Evolutionary conservation across 2,329 filamentous ascomycete species (phyloP), one percentile per base, ranked within the genome.

Genomic region (Colletotrichum chrysophilum): DNA sequence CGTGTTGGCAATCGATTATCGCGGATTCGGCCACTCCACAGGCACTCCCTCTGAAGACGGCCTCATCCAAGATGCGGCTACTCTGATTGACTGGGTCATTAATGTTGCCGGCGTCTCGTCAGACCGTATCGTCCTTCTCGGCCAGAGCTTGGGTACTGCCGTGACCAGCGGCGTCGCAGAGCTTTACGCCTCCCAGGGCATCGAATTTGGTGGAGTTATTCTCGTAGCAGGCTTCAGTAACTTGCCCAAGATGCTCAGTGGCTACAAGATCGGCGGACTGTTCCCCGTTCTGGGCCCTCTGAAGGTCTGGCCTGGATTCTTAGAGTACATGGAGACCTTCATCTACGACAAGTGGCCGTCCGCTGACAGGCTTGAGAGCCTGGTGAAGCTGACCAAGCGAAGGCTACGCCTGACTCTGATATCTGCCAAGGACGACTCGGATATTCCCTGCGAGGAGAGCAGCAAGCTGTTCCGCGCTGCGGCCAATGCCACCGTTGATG

Each of bases 141-240:
- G 96, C 21, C 96, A 98, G 80, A 97, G 94, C 80, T 89, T 98
- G 0, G 96, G 96, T 28, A 98, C 96, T 1, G 96, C 95, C 1
- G 94, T 98, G 2, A 92, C 93, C 7, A 90, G 93, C 61, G 96
- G 92, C 4, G 92, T 95, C 2, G 93, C 92, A 2, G 93, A 98
- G 80, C 89, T 92, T 71, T 96, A 94, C 79, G 89, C 91, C 4
- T 81, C 87, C 66, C 85, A 87, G 70, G 89, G 88, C 6, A 87
- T 92, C 60, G 91, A 94, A 32, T 97, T 98, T 80, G 95, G 95
- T 0, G 94, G 94, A 18, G 88, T 98, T 4, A 87, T 98, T 26
- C 90, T 98, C 14, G 91, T 97, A 6, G 93, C 96, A 0, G 92
- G 93, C 1, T 98, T 98, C 86, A 93, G 92, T 67, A 93, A 92